phyloP scores from a whole-genome alignment of 2,329 filamentous ascomycete genomes.

The Arthrobotrys pseudoclavata region DNA sequence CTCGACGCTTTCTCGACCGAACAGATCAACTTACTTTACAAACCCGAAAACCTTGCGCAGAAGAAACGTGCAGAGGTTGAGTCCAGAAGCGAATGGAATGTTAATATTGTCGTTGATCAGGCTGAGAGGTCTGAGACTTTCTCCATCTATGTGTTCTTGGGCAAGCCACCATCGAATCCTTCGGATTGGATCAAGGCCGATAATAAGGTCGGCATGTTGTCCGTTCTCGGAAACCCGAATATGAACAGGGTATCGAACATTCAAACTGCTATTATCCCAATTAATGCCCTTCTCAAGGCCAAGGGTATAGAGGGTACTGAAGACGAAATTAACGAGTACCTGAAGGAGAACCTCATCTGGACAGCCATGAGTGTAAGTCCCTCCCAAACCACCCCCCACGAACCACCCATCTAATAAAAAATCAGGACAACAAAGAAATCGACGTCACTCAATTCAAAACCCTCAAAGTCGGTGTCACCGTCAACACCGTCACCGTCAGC shows the following conservation, averaged over 20 bases:
- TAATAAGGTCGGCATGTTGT: constrained; percentile 26
- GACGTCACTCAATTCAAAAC: constrained; percentile 20
- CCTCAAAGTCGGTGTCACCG: constrained; percentile 46
- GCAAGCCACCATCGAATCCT: constrained; percentile 8
- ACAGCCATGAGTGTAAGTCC: constrained; percentile 25
- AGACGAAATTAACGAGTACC: constrained; percentile 18
- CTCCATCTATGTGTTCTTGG: constrained; percentile 37
- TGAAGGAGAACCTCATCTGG: constrained; percentile 40
- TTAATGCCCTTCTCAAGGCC: constrained; percentile 18
- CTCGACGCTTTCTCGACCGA: constrained; percentile 50
- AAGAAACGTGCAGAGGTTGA: constrained; percentile 5
- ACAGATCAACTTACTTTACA: constrained; percentile 60
- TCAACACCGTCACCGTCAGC: constrained; percentile 20
- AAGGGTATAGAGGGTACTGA: constrained; percentile 27
- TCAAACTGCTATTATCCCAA: constrained; percentile 28
- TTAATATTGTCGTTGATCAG: constrained; percentile 60
- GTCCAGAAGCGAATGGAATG: constrained; percentile 59
- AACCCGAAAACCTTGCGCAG: neutral
- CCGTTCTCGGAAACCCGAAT: constrained; percentile 37
- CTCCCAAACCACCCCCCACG: neutral
- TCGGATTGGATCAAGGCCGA: constrained; percentile 13
- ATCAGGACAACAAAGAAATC: constrained; percentile 5
- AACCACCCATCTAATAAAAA: neutral
- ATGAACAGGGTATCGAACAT: constrained; percentile 34
- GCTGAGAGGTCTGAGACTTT: constrained; percentile 57